Evolutionary conservation across 2,329 filamentous ascomycete genomes (phyloP).

Genomic region (Colletotrichum camelliae): DNA sequence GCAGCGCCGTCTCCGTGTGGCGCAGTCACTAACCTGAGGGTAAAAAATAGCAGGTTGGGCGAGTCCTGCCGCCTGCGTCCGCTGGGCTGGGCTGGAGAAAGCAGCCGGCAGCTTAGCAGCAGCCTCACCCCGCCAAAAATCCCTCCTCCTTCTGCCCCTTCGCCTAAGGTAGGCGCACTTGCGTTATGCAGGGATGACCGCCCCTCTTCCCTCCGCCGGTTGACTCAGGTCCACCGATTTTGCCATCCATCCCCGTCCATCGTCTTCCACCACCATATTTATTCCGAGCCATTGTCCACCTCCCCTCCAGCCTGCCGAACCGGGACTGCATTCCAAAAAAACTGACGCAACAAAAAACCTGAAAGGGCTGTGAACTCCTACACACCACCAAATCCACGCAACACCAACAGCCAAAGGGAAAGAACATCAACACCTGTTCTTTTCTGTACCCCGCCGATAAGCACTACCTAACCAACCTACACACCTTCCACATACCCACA

Average conservation of each 20-base stretch:
- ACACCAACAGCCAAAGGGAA: conserved; percentile 8
- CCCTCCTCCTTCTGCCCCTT: not conserved
- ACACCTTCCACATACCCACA: not conserved
- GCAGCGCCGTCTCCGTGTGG: not conserved
- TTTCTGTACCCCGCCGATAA: not conserved
- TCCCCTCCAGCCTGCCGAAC: not conserved
- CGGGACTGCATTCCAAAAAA: not conserved
- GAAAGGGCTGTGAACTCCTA: not conserved
- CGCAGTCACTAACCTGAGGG: not conserved
- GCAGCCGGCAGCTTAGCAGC: not conserved
- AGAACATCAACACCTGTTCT: not conserved
- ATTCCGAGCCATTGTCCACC: conserved; percentile 8
- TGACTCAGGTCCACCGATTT: conserved; percentile 30
- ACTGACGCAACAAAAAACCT: conserved; percentile 10
- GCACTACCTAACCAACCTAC: not conserved
- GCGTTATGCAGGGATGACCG: conserved; percentile 17
- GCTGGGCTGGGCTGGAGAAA: not conserved
- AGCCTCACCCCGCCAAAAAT: conserved; percentile 5
- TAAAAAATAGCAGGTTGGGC: not conserved
- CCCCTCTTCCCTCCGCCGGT: conserved; percentile 29
- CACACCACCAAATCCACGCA: conserved; percentile 16
- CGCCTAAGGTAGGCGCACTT: not conserved
- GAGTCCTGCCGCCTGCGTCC: not conserved
- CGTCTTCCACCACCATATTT: conserved; percentile 21
- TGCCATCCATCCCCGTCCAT: conserved; percentile 35